phyloP scores from a whole-genome alignment of 345 rosid species.

The Citrus cavaleriei region DNA sequence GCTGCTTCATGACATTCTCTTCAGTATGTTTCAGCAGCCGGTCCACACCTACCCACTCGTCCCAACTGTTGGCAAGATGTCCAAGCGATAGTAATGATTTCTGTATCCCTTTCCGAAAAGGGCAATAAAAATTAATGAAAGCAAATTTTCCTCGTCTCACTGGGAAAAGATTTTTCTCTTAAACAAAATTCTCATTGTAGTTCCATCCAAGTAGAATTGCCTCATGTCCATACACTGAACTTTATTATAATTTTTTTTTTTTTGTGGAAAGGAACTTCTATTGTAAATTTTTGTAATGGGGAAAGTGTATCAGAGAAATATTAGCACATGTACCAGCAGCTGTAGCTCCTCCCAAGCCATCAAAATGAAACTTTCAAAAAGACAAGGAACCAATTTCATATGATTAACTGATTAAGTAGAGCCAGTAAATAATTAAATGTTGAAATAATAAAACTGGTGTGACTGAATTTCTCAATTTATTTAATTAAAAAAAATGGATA shows the following conservation, averaged over 20 bases:
- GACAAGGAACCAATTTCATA: background rate
- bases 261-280: background rate
- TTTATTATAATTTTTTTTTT: background rate
- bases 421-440: background rate
- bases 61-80: constrained; percentile 79
- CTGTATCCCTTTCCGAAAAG: constrained; percentile 25
- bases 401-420: background rate
- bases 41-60: constrained; percentile 86
- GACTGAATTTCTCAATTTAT: background rate
- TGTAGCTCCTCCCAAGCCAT: constrained; percentile 5
- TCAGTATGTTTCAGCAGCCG: constrained; percentile 61
- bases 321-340: background rate
- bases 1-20: constrained; percentile 70
- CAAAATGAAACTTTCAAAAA: background rate
- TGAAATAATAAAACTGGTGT: background rate
- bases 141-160: constrained; percentile 9
- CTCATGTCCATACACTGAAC: background rate
- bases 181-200: background rate
- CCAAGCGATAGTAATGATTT: constrained; percentile 39
- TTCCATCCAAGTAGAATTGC: background rate
- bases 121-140: constrained; percentile 33
- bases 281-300: background rate
- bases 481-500: background rate
- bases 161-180: background rate
- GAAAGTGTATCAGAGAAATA: background rate